Evolutionary conservation across 2,329 filamentous ascomycete genomes (phyloP).

Genomic region (Clonostachys chloroleuca): DNA sequence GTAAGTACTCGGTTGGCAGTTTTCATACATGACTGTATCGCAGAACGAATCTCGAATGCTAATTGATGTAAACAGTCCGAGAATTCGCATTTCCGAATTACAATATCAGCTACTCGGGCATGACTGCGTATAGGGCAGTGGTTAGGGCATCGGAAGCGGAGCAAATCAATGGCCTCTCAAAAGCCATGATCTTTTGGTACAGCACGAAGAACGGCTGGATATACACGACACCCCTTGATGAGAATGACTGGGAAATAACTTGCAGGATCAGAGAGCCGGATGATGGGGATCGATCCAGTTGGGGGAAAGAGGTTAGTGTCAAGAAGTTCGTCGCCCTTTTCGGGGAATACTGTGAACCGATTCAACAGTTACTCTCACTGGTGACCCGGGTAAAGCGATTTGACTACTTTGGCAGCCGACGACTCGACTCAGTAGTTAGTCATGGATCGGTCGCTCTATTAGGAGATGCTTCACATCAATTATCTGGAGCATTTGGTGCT

Average conservation of each 20-base stretch:
- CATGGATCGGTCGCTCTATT: constrained; percentile 34
- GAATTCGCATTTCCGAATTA: constrained; percentile 35
- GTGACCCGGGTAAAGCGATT: constrained; percentile 14
- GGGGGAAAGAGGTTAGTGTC: constrained; percentile 11
- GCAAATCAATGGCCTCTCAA: constrained; percentile 19
- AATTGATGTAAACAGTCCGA: constrained; percentile 17
- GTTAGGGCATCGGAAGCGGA: constrained; percentile 14
- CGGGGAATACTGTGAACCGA: constrained; percentile 20
- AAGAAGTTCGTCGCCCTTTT: constrained; percentile 5
- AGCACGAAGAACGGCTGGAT: constrained; percentile 19
- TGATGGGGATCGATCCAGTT: constrained; percentile 17
- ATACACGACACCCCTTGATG: constrained; percentile 23
- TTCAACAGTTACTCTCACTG: constrained; percentile 17
- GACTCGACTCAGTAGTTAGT: constrained; percentile 16
- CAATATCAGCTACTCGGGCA: constrained; percentile 35
- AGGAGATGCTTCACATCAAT: constrained; percentile 50
- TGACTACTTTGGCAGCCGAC: constrained; percentile 21
- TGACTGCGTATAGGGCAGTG: constrained; percentile 24
- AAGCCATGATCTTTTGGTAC: constrained; percentile 21
- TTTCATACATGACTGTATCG: background rate
- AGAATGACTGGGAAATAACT: constrained; percentile 25
- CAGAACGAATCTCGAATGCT: background rate
- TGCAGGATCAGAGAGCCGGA: constrained; percentile 2
- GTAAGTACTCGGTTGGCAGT: constrained; percentile 13
- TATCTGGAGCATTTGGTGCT: constrained; percentile 38